Percentiles rank a stretch among this genome's conserved stretches.
phyloP scores from a whole-genome alignment of 345 rosid genomes.

The Ricinus communis region DNA sequence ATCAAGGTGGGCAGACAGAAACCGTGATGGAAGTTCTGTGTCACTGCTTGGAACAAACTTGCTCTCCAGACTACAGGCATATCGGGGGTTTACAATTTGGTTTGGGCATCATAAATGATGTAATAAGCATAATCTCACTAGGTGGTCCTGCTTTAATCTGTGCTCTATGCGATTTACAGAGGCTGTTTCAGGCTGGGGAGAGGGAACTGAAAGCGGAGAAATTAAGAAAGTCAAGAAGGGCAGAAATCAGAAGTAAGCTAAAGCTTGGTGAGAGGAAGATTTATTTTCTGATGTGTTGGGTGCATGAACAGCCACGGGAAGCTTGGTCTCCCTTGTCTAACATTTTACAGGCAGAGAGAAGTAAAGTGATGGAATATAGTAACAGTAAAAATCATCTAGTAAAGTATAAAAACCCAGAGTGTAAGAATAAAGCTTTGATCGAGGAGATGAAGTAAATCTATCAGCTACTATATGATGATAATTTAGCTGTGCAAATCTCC shows the following conservation, averaged over 20 bases:
- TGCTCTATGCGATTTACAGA: slow-evolving; percentile 69
- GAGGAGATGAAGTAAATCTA: slow-evolving; percentile 45
- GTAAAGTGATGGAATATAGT: slow-evolving; percentile 33
- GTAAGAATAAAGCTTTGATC: slow-evolving; percentile 46
- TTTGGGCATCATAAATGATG: slow-evolving; percentile 61
- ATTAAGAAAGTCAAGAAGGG: slow-evolving; percentile 34
- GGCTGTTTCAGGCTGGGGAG: slow-evolving; percentile 56
- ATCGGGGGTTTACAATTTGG: slow-evolving; percentile 74
- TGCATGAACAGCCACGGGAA: slow-evolving; percentile 65
- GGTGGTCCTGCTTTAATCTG: slow-evolving; percentile 61
- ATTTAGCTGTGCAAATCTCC: not conserved
- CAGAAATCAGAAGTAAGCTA: slow-evolving; percentile 57
- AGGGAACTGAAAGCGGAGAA: slow-evolving; percentile 48
- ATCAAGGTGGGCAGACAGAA: slow-evolving; percentile 66
- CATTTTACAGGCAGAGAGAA: slow-evolving; percentile 54
- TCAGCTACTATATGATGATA: not conserved
- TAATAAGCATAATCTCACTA: slow-evolving; percentile 47
- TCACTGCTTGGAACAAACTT: slow-evolving; percentile 71
- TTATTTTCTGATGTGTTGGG: slow-evolving; percentile 90
- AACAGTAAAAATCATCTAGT: slow-evolving; percentile 24
- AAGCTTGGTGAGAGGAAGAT: slow-evolving; percentile 77
- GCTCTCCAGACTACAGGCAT: slow-evolving; percentile 68
- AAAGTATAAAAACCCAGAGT: slow-evolving; percentile 23
- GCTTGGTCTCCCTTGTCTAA: slow-evolving; percentile 59
- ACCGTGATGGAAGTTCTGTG: slow-evolving; percentile 58